These are phyloP conservation scores for Hylodesmum podocarpum DNA, from an alignment of 306 rosid genomes.

Conservation along the genomic window DNA sequence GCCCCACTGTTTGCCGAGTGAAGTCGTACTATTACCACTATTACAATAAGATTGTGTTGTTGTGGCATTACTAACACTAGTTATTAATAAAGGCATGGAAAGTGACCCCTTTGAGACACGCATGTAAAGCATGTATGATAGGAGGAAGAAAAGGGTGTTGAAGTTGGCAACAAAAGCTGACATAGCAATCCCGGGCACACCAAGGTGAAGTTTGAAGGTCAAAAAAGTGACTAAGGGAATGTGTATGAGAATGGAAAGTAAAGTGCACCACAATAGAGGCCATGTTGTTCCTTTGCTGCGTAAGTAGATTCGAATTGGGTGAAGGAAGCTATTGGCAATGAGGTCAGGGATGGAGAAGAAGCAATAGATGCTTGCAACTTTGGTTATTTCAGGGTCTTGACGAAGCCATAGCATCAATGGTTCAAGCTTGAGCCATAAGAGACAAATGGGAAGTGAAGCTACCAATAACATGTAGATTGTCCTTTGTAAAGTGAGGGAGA, in stretches of 20 bases:
- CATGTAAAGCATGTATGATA: slow-evolving; percentile 47
- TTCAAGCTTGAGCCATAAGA: slow-evolving; percentile 72
- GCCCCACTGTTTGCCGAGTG: slow-evolving; percentile 54
- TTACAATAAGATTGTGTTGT: not conserved
- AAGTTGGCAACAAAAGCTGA: slow-evolving; percentile 65
- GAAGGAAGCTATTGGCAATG: slow-evolving; percentile 64
- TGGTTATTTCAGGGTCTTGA: slow-evolving; percentile 61
- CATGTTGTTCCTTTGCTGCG: slow-evolving; percentile 70
- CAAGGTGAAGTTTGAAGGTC: slow-evolving; percentile 69
- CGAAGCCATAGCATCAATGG: slow-evolving; percentile 62
- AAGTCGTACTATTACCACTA: not conserved
- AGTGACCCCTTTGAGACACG: slow-evolving; percentile 17
- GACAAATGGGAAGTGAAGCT: slow-evolving; percentile 59
- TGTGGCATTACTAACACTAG: too few relatives aligned
- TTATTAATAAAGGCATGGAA: slow-evolving; percentile 27
- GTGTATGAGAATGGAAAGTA: slow-evolving; percentile 57
- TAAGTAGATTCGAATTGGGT: slow-evolving; percentile 69
- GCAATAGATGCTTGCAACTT: slow-evolving; percentile 66
- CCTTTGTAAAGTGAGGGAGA: slow-evolving; percentile 53
- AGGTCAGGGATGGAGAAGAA: slow-evolving; percentile 77
- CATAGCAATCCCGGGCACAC: slow-evolving; percentile 70
- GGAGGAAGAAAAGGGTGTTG: slow-evolving; percentile 58
- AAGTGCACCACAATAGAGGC: slow-evolving; percentile 73
- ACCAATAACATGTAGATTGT: slow-evolving; percentile 56
- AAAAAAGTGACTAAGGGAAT: slow-evolving; percentile 56